Evolutionary conservation across 139 green algal species (phyloP).

Genomic region (Asterochloris sp.): DNA sequence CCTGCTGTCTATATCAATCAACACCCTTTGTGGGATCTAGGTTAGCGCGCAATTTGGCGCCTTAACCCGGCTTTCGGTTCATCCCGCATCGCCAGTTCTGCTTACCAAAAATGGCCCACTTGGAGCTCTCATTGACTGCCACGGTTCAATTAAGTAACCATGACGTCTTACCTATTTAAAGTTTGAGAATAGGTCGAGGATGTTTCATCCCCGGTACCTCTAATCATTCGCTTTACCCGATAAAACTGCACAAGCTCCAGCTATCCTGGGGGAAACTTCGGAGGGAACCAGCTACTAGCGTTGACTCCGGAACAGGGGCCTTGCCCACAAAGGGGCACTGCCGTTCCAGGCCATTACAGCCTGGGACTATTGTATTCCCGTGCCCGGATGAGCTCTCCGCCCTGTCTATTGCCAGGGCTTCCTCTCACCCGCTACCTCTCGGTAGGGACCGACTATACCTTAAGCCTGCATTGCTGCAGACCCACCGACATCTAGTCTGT

Average conservation of each 20-base stretch:
- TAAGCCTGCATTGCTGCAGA: background rate
- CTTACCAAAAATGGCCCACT: slow-evolving; percentile 96
- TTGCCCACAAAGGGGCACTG: background rate
- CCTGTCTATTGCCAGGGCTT: slow-evolving; percentile 7
- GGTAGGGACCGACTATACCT: slow-evolving; percentile 23
- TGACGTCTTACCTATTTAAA: slow-evolving; percentile 89
- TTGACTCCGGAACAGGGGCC: background rate
- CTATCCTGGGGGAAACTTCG: slow-evolving; percentile 94
- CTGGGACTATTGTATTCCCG: slow-evolving; percentile 4
- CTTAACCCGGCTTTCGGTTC: slow-evolving; percentile 90
- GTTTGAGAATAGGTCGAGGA: slow-evolving; percentile 93
- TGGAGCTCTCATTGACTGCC: slow-evolving; percentile 79
- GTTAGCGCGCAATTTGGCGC: slow-evolving; percentile 88
- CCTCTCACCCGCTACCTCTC: slow-evolving; percentile 9
- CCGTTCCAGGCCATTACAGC: background rate
- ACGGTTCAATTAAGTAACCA: slow-evolving; percentile 82
- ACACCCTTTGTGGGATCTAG: slow-evolving; percentile 94
- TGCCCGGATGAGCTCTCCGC: slow-evolving; percentile 1
- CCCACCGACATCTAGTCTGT: slow-evolving; percentile 1
- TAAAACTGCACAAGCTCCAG: slow-evolving; percentile 81
- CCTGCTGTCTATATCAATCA: slow-evolving; percentile 93
- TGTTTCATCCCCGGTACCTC: slow-evolving; percentile 80
- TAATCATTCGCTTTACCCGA: slow-evolving; percentile 95
- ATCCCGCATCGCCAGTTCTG: slow-evolving; percentile 96
- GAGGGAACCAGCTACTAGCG: slow-evolving; percentile 93